These are phyloP conservation scores for Pezicula radicicola DNA, from an alignment of 2,329 filamentous ascomycete genomes.

Conservation along the genomic window DNA sequence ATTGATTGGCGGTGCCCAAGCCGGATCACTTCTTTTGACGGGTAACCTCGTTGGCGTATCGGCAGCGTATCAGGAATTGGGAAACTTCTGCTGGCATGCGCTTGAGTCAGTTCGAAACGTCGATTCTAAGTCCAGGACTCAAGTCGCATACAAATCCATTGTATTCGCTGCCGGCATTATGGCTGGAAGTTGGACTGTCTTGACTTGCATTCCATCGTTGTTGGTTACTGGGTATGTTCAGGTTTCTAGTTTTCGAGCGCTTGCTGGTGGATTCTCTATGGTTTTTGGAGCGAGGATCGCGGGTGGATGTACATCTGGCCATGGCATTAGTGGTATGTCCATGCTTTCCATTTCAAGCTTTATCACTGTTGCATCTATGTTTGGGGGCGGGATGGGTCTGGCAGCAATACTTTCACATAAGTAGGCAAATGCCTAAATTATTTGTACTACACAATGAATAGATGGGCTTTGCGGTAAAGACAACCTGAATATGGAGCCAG, in stretches of 20 bases:
- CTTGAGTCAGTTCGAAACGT: conserved; percentile 22
- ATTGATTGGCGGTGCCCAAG: conserved; percentile 55
- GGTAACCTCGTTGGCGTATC: conserved; percentile 58
- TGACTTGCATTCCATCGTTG: conserved; percentile 30
- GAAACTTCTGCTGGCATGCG: conserved; percentile 47
- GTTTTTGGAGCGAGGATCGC: conserved; percentile 59
- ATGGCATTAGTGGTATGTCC: conserved; percentile 67
- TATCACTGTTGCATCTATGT: conserved; percentile 56
- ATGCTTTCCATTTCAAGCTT: conserved; percentile 60
- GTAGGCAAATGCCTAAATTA: no score
- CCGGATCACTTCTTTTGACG: conserved; percentile 51
- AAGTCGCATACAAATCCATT: conserved; percentile 21
- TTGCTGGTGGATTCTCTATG: conserved; percentile 54
- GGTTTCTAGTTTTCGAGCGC: conserved; percentile 36
- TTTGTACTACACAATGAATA: no score
- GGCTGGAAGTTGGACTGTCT: conserved; percentile 40
- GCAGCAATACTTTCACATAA: neutral
- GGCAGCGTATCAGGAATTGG: conserved; percentile 57
- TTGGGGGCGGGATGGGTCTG: conserved; percentile 45
- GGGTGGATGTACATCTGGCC: conserved; percentile 66
- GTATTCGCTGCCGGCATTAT: conserved; percentile 51
- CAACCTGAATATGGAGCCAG: no score
- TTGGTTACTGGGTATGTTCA: conserved; percentile 19
- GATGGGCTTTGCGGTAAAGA: no score
- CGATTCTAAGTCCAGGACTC: neutral